Evolutionary conservation across 306 rosid genomes (phyloP), one percentile per base, ranked within the genome.

Genomic region (Geum urbanum): DNA sequence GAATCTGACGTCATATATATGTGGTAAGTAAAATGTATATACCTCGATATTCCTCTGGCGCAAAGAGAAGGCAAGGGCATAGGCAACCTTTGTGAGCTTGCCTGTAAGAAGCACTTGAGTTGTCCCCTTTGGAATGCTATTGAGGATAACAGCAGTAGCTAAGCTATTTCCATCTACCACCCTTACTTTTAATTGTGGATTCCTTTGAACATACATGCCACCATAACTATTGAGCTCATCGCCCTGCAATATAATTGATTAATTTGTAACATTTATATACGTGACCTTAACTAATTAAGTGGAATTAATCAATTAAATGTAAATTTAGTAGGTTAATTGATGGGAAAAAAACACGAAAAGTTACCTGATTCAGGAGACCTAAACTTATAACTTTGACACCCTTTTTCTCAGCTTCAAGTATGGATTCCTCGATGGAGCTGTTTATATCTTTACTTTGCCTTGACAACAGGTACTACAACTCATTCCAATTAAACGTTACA

Each of bases 101-200:
- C 96, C 96, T 47, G 79, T 83, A 1, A 91, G 80, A 5, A 89
- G 59, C 0, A 91, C 91, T 74, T 89, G 87, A 19, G 86, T 76
- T 14, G 94, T 83, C 51, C 77, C 86, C 67, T 87, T 81, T 0
- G 90, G 94, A 76, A 89, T 82, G 62, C 9, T 79, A 60, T 89
- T 81, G 14, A 89, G 77, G 20, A 91, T 72, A 40, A 83, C 22
- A 51, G 86, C 91, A 70, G 76, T 91, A 6, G 79, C 90, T 13
- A 89, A 79, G 63, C 89, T 85, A 19, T 92, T 86, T 1, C 91
- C 96, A 82, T 91, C 97, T 3, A 91, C 97, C 67, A 91, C 45
- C 78, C 71, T 91, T 24, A 89, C 74, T n/a, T 76, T 84, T 5
- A 91, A 76, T 54, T 79, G 46, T 40, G 96, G 91, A 71, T 82